Percentiles rank a stretch among this genome's conserved stretches.
These are phyloP conservation scores for Psilocybe subaeruginosa DNA, from an alignment of 768 basidiomycete genomes.

Conservation along the genomic window DNA sequence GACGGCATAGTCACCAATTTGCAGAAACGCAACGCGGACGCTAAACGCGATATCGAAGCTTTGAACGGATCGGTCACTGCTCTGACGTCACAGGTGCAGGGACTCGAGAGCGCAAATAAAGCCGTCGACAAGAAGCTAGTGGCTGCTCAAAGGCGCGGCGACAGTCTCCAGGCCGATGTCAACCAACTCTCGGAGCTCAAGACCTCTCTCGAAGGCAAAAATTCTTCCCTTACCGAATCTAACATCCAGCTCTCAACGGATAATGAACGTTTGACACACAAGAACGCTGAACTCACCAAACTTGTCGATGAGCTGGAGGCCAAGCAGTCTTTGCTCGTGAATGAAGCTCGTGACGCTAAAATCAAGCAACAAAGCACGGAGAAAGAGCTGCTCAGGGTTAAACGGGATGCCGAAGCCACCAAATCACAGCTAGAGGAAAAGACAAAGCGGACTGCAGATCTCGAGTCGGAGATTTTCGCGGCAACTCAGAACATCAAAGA, in stretches of 20 bases:
- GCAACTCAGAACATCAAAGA: too few relatives aligned
- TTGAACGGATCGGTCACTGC: neutral
- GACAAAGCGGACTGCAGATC: neutral
- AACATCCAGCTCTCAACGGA: neutral
- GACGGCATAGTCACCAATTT: neutral
- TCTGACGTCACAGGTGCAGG: neutral
- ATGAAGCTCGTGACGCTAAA: neutral
- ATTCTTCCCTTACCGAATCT: neutral
- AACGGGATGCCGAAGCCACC: neutral
- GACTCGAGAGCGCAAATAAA: neutral
- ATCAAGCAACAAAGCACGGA: neutral
- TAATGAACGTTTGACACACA: neutral
- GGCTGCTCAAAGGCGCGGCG: neutral
- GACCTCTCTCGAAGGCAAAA: neutral
- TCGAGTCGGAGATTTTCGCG: neutral
- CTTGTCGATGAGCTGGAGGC: neutral
- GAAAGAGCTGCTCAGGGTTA: neutral
- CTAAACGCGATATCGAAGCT: neutral
- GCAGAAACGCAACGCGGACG: neutral
- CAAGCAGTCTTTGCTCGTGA: neutral
- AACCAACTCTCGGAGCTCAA: neutral
- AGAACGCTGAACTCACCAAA: neutral
- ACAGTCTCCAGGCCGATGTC: neutral
- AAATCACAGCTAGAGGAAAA: neutral
- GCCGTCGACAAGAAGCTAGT: neutral